Evolutionary conservation across 495 filamentous ascomycete species (phyloP), one percentile per base, ranked within the genome.

Genomic region (Hapsidospora chrysogenum): DNA sequence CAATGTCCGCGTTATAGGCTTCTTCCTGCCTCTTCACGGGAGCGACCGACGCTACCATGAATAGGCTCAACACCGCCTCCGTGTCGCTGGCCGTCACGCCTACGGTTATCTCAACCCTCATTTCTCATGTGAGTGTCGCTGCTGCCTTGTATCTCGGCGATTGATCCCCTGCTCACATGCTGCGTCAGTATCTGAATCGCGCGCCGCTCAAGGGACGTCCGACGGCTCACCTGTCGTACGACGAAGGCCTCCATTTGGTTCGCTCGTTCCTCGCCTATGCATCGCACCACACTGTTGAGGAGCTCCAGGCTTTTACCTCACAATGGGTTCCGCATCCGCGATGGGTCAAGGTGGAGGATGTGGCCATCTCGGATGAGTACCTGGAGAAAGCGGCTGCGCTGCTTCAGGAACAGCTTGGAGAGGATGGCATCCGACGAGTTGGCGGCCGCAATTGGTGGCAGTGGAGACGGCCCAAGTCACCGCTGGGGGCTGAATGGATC

Each of bases 391-490:
- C 84, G 0, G 84, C 83, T 0, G 54, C 61, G 17, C 48, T 65
- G 3, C 35, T 96, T 9, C 60, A 65, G 23, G 62, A 68, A 11
- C 74, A 94, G 48, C 65, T 95, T 17, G 87, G 87, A 0, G 68
- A 66, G 3, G 66, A 75, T 11, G 86, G 82, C 0, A 63, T 94
- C 15, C 55, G 64, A 16, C 67, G 68, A 27, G 69, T 94, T 2
- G 87, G 87, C 14, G 87, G 87, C 0, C 65, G 69, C 53, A 71
- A 71, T 27, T 96, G 87, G 87, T 96, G 87, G 87, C 81, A 85
- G 59, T 96, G 87, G 87, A 74, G 87, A 36, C 55, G 57, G 35
- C 59, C 57, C 7, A 57, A 67, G 11, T 64, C 58, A 20, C 67
- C 70, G 0, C 53, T 92, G 33, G 74, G 72, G 48, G 85, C 80